phyloP scores from a whole-genome alignment of 352 stramenopile genomes.

The Thalassiosira mediterranea region DNA sequence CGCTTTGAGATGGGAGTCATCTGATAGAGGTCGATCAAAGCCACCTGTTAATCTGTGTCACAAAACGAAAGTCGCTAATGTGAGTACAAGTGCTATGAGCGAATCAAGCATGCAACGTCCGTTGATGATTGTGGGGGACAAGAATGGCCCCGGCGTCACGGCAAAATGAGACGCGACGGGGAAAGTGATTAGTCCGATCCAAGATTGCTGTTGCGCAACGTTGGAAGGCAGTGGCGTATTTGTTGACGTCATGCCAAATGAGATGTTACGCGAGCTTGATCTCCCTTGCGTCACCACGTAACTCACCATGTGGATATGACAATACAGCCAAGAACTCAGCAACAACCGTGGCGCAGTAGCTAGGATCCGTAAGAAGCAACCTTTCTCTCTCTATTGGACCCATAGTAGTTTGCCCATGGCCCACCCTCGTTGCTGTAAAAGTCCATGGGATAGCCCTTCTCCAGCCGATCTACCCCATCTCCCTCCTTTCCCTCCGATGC shows the following conservation, averaged over 20 bases:
- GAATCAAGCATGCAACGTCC: not conserved
- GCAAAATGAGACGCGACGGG: slow-evolving; percentile 18
- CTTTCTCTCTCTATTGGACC: slow-evolving; percentile 57
- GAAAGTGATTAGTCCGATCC: slow-evolving; percentile 50
- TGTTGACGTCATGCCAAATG: slow-evolving; percentile 60
- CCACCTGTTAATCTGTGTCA: too few relatives aligned
- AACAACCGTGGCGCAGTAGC: too few relatives aligned
- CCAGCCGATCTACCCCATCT: not conserved
- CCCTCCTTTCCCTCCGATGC: slow-evolving; percentile 85
- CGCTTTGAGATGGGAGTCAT: too few relatives aligned
- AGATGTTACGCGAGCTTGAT: slow-evolving; percentile 55
- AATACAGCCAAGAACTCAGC: too few relatives aligned
- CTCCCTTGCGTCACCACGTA: not conserved
- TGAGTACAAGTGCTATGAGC: too few relatives aligned
- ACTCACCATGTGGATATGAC: slow-evolving; percentile 9
- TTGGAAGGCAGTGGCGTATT: slow-evolving; percentile 64
- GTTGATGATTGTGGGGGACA: slow-evolving; percentile 1
- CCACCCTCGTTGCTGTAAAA: slow-evolving; percentile 97
- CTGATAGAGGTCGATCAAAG: too few relatives aligned
- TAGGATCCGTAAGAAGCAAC: slow-evolving; percentile 22
- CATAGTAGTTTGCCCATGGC: slow-evolving; percentile 96
- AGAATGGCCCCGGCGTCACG: too few relatives aligned
- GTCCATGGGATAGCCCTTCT: slow-evolving; percentile 96
- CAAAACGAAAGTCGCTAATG: too few relatives aligned
- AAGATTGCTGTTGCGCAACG: slow-evolving; percentile 61